Conservation (phyloP, 176 grass and related monocot species). For the Avena insularis region DNA sequence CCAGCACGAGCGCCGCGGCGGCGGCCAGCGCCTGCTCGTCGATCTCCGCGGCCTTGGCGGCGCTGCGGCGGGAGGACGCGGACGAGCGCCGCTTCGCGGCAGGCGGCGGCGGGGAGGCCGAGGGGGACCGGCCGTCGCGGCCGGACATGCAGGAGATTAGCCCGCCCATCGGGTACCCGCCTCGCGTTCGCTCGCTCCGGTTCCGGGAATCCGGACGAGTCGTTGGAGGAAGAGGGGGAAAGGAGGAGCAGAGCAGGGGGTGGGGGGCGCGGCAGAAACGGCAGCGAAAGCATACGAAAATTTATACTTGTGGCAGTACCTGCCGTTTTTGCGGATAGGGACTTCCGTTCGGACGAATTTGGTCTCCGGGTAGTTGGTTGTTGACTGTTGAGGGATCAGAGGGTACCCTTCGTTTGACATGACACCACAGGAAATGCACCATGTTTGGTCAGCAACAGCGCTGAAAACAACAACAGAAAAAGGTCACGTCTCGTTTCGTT, state of each 20-base stretch:
- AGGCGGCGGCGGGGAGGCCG: slow-evolving; percentile 37
- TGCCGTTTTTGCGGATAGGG: slow-evolving; percentile 12
- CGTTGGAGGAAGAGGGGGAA: background rate
- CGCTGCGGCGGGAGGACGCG: slow-evolving; percentile 44
- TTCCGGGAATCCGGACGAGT: background rate
- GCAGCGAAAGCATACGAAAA: slow-evolving; percentile 50
- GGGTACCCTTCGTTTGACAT: no score
- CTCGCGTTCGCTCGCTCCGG: slow-evolving; percentile 4
- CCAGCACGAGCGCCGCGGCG: slow-evolving; percentile 69
- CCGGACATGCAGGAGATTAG: slow-evolving; percentile 74
- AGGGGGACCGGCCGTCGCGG: background rate
- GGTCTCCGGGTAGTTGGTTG: background rate
- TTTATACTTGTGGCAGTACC: slow-evolving; percentile 47
- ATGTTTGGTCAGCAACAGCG: no score
- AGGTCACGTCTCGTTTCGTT: background rate
- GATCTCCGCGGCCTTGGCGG: slow-evolving; percentile 56
- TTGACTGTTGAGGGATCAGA: background rate
- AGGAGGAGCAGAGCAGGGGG: background rate
- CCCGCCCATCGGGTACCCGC: slow-evolving; percentile 53
- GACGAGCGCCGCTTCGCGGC: slow-evolving; percentile 41
- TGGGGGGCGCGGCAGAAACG: slow-evolving; percentile 51
- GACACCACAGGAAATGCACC: no score
- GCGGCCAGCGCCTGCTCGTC: slow-evolving; percentile 87
- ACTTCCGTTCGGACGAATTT: background rate
- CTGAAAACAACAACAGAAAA: no score